Base-by-base conservation (phyloP, 768 basidiomycete genomes). In the Boletus fagicola region DNA sequence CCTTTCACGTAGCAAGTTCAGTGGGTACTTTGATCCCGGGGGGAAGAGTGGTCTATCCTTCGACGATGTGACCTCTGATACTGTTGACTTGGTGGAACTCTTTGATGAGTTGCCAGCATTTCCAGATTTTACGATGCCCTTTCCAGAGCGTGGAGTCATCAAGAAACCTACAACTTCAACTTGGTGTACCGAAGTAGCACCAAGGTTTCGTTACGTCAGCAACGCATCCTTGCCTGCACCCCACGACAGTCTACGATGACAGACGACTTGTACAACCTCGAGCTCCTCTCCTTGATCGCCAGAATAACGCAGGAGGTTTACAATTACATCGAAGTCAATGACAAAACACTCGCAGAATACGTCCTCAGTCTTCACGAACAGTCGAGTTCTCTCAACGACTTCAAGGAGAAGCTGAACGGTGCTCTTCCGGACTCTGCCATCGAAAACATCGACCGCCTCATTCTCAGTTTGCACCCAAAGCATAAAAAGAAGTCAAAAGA, bases 291-390 rank as follows among this genome's bases (percentile, higher is more conserved):
- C 38, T 80, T 98, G 42, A 87, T 97, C 56, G 86, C 89, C 57
- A 90, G 92, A 71, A 91, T 99, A 66, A 89, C 89, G 0, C 92
- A 95, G 72, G 95, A 98, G 70, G 84, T 98, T 46, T 85, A 88
- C 73, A 98, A 97, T 66, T 86, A 98, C 70, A 80, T 83, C 51
- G 88, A 84, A 16, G 73, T 91, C 38, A 89, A 86, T 69, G 95
- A 99, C 80, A 96, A 95, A 70, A 88, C 90, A 3, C 80, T 96
- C 47, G 94, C 97, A 13, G 96, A 98, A 76, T 99, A 95, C 72
- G 84, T 98, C 60, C 94, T 99, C 62, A 77, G 83, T 61, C 83
- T 98, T 56, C 96, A 98, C 74, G 88, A 90, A 62, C 74, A 90
- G 64, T 88, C 88, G 69, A 88, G 87, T 68, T 86, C 84, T 60